Evolutionary conservation across 106 monocot species (phyloP).

Genomic region (Dendrobium huoshanense): DNA sequence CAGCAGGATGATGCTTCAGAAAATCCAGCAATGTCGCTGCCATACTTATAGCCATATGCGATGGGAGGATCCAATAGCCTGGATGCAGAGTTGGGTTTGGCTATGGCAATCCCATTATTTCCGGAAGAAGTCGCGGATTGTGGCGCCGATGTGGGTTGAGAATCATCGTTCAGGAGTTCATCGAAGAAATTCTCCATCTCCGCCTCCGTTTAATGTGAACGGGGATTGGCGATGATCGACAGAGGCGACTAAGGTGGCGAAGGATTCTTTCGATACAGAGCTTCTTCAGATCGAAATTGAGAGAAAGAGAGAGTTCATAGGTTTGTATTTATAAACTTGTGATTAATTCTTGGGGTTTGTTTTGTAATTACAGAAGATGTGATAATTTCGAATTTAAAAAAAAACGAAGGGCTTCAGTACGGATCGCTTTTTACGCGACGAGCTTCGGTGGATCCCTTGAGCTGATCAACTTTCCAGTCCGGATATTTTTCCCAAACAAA

Average conservation of each 20-base stretch:
- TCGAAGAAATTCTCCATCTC: background rate
- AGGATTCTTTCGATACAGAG: background rate
- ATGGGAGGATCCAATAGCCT: background rate
- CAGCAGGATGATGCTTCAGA: too few relatives aligned
- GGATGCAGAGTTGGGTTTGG: background rate
- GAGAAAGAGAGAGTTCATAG: background rate
- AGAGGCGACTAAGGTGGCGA: too few relatives aligned
- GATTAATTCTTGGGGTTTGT: too few relatives aligned
- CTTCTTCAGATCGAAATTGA: background rate
- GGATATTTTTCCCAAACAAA: too few relatives aligned
- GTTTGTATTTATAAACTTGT: too few relatives aligned
- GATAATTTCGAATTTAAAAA: too few relatives aligned
- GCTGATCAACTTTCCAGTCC: too few relatives aligned
- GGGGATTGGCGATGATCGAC: too few relatives aligned
- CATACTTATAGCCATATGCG: background rate
- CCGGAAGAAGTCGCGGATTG: background rate
- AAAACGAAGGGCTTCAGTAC: too few relatives aligned
- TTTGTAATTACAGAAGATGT: too few relatives aligned
- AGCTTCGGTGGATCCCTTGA: too few relatives aligned
- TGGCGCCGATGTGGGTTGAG: background rate
- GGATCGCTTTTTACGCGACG: too few relatives aligned
- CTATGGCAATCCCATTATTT: background rate
- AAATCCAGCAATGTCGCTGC: background rate
- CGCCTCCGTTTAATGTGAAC: background rate
- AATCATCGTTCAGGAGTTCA: conserved; percentile 1